Evolutionary conservation across 192 early-diverging fungal species (phyloP).

Genomic region (Coemansia javaensis): DNA sequence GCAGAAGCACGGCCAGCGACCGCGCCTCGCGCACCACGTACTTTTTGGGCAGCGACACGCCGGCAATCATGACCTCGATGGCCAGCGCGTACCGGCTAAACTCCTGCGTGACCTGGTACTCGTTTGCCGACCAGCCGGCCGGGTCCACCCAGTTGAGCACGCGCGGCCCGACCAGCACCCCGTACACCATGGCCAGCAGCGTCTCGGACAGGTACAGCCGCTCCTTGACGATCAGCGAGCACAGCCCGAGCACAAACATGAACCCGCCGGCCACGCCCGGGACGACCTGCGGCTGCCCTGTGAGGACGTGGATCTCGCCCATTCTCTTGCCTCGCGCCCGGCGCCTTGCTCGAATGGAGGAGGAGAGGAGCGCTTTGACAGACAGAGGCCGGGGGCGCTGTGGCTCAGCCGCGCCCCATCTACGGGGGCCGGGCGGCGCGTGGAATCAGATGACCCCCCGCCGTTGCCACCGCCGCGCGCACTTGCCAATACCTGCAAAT

Average conservation of each 20-base stretch:
- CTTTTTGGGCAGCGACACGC: slow-evolving; percentile 73
- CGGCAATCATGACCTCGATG: slow-evolving; percentile 82
- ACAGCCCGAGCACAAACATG: slow-evolving; percentile 61
- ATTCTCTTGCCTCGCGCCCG: background rate
- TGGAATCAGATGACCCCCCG: no score
- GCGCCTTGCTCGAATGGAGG: background rate
- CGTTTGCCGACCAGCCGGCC: slow-evolving; percentile 48
- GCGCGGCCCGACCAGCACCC: slow-evolving; percentile 79
- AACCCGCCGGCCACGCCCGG: slow-evolving; percentile 66
- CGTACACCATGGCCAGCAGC: slow-evolving; percentile 76
- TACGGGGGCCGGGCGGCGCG: no score
- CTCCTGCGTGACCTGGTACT: slow-evolving; percentile 59
- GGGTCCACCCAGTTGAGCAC: slow-evolving; percentile 71
- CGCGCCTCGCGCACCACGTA: slow-evolving; percentile 65
- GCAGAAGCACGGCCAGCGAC: slow-evolving; percentile 63
- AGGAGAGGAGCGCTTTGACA: no score
- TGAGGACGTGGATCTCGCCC: slow-evolving; percentile 34
- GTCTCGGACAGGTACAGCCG: slow-evolving; percentile 69
- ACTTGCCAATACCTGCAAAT: no score
- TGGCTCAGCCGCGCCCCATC: no score
- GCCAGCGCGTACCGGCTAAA: slow-evolving; percentile 75
- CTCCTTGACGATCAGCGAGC: slow-evolving; percentile 65
- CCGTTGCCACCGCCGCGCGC: no score
- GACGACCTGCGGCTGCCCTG: slow-evolving; percentile 32
- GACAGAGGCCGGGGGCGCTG: no score